Conservation (phyloP, 2,329 filamentous ascomycete genomes). For the Coniella lustricola region DNA sequence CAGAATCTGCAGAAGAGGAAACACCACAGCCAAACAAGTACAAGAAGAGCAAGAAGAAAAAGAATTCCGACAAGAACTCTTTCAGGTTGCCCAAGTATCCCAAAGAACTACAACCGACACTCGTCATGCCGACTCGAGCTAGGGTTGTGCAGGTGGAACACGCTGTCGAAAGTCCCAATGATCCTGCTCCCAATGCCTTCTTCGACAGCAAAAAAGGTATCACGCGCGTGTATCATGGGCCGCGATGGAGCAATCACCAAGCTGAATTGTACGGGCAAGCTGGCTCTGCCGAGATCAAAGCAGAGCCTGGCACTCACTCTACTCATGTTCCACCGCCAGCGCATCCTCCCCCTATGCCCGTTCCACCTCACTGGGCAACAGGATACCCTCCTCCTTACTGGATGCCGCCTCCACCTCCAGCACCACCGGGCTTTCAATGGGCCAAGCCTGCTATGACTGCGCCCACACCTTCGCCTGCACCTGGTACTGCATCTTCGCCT, state of each 20-base stretch:
- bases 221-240: constrained; percentile 51
- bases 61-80: constrained; percentile 5
- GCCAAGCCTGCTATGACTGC: not conserved
- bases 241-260: constrained; percentile 45
- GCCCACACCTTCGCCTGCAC: not conserved
- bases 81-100: constrained; percentile 15
- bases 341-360: not conserved
- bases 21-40: constrained; percentile 17
- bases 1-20: constrained; percentile 15
- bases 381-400: not conserved
- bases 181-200: constrained; percentile 54
- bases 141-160: constrained; percentile 50
- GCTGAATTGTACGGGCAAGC: constrained; percentile 33
- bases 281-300: not conserved
- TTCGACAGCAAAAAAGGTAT: constrained; percentile 46
- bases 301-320: not conserved
- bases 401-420: not conserved
- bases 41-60: constrained; percentile 9
- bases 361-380: not conserved
- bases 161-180: constrained; percentile 42
- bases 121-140: constrained; percentile 40
- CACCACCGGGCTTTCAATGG: not conserved
- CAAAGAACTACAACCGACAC: constrained; percentile 29
- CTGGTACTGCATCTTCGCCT: no score
- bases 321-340: not conserved